Percentiles rank a stretch among this genome's conserved stretches.
These are phyloP conservation scores for Bonia amplexicaulis DNA, from an alignment of 176 grass and related monocot genomes.

Conservation along the genomic window DNA sequence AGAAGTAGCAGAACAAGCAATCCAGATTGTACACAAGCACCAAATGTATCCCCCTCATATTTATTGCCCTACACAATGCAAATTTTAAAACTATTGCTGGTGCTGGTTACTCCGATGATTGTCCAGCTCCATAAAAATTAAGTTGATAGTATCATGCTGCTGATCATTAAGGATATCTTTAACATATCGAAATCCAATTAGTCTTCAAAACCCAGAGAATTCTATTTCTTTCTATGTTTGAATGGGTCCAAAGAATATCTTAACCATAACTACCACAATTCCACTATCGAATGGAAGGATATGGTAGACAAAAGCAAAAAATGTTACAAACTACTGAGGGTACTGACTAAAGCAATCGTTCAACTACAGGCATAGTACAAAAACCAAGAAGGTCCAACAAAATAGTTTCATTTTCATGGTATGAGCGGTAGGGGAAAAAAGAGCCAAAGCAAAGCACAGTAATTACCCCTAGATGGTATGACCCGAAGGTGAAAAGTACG, in stretches of 20 bases:
- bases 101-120: not conserved
- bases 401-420: not conserved
- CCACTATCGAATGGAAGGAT: not conserved
- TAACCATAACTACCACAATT: not conserved
- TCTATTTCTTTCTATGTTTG: not conserved
- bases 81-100: not conserved
- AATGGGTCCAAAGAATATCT: not conserved
- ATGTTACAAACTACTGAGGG: not conserved
- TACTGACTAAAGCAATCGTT: not conserved
- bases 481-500: slow-evolving; percentile 90
- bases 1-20: not conserved
- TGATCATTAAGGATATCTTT: not conserved
- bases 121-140: not conserved
- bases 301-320: not conserved
- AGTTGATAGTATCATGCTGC: not conserved
- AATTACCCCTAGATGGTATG: slow-evolving; percentile 84
- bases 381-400: not conserved
- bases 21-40: not conserved
- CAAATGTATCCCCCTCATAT: not conserved
- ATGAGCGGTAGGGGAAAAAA: not conserved
- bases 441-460: not conserved
- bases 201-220: not conserved
- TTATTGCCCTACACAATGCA: not conserved
- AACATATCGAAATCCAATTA: not conserved
- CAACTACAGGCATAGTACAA: not conserved